A percentile compares a stretch with the other conserved stretches of the same genome.
These are phyloP conservation scores for Debaryomyces singareniensis DNA, from an alignment of 1,139 yeast species.

Conservation along the genomic window DNA sequence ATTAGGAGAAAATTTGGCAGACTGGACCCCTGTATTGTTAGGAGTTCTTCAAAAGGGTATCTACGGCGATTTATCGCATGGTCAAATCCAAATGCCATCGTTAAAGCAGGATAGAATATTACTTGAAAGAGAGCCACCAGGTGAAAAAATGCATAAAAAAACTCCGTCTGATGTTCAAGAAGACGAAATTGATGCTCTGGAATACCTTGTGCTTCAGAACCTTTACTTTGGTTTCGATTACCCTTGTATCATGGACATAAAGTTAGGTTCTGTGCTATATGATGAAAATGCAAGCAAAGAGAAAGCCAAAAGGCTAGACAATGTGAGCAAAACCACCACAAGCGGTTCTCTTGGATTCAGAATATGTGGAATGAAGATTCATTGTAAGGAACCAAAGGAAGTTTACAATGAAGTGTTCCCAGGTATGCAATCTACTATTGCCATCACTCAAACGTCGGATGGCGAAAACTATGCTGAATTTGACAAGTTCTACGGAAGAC, in stretches of 20 bases:
- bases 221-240: slow-evolving; percentile 50
- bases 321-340: slow-evolving; percentile 68
- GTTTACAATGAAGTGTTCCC: slow-evolving; percentile 8
- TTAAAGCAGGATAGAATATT: slow-evolving; percentile 3
- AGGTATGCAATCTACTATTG: slow-evolving; percentile 11
- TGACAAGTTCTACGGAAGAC: slow-evolving; percentile 69
- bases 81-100: slow-evolving; percentile 4
- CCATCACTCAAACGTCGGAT: slow-evolving; percentile 8
- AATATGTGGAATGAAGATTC: slow-evolving; percentile 83
- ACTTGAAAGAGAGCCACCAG: background rate
- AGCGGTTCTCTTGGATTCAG: slow-evolving; percentile 71
- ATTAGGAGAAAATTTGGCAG: slow-evolving; percentile 33
- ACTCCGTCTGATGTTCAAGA: slow-evolving; percentile 1
- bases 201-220: slow-evolving; percentile 70
- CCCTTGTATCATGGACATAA: slow-evolving; percentile 79
- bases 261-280: slow-evolving; percentile 66
- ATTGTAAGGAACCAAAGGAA: slow-evolving; percentile 10
- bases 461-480: slow-evolving; percentile 39
- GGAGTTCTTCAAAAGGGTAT: slow-evolving; percentile 23
- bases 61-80: slow-evolving; percentile 2
- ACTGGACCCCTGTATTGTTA: slow-evolving; percentile 48
- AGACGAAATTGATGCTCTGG: slow-evolving; percentile 5
- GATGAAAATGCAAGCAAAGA: slow-evolving; percentile 55
- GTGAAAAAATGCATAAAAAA: slow-evolving; percentile 2
- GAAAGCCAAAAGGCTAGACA: slow-evolving; percentile 52